Conservation (phyloP, 2,329 filamentous ascomycete genomes). For the Pyrenophora teres region DNA sequence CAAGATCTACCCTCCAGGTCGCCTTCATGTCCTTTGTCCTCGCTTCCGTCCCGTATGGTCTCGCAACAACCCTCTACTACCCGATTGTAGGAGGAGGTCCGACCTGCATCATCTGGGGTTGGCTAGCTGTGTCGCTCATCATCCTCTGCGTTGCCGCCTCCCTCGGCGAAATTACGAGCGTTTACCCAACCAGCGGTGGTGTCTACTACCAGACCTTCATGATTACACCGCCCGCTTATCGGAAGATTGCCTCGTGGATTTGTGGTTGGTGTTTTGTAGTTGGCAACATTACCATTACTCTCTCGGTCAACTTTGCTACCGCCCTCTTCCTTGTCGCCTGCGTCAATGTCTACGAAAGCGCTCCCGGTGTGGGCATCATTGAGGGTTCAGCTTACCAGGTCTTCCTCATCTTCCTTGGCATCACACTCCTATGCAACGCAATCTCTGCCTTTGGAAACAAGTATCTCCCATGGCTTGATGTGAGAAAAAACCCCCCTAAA, state of each 20-base stretch:
- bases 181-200: conserved; percentile 76
- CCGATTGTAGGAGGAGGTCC: conserved; percentile 70
- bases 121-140: conserved; percentile 70
- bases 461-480: conserved; percentile 66
- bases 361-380: conserved; percentile 54
- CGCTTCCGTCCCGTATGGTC: conserved; percentile 74
- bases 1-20: conserved; percentile 69
- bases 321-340: conserved; percentile 60
- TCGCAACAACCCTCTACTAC: conserved; percentile 71
- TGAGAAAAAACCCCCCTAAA: conserved; percentile 52
- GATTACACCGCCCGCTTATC: conserved; percentile 66
- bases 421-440: conserved; percentile 57
- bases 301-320: conserved; percentile 81
- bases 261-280: conserved; percentile 78
- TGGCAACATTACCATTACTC: conserved; percentile 79
- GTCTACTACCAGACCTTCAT: conserved; percentile 82
- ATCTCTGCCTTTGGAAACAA: conserved; percentile 59
- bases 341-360: conserved; percentile 59
- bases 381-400: conserved; percentile 52
- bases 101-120: conserved; percentile 74
- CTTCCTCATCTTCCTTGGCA: conserved; percentile 56
- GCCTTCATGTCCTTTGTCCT: conserved; percentile 79
- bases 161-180: conserved; percentile 74
- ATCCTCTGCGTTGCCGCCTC: conserved; percentile 71
- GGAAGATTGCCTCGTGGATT: conserved; percentile 69